These are phyloP conservation scores for Pseudofabraea citricarpa DNA, from an alignment of 2,329 filamentous ascomycete species.

Conservation along the genomic window DNA sequence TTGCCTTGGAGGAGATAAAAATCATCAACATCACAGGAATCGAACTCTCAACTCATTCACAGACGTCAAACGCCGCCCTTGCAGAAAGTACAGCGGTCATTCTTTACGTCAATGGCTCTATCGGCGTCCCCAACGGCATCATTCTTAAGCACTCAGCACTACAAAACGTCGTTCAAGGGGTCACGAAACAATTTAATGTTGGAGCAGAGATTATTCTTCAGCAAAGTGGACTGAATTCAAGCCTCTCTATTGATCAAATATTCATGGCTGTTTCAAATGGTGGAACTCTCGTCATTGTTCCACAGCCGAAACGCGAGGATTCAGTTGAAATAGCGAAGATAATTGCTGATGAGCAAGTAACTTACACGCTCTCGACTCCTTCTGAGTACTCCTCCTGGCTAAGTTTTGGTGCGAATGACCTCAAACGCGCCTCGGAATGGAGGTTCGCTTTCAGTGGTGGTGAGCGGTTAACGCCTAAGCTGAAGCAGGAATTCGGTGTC, in stretches of 20 bases:
- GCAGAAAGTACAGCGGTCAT: neutral
- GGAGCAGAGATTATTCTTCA: neutral
- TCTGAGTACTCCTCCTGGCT: neutral
- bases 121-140: conserved; percentile 38
- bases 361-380: neutral
- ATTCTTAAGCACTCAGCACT: neutral
- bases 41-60: neutral
- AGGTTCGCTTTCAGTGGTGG: neutral
- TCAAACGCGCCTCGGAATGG: neutral
- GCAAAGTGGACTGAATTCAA: neutral
- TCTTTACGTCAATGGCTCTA: conserved; percentile 40
- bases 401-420: neutral
- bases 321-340: neutral
- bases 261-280: neutral
- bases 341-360: neutral
- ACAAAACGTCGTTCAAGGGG: neutral
- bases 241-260: neutral
- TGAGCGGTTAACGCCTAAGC: neutral
- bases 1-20: neutral
- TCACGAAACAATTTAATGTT: neutral
- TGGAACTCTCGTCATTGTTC: neutral
- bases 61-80: neutral
- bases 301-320: neutral
- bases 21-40: neutral
- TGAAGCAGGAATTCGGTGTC: neutral